These are phyloP conservation scores for Taxawa tesnikishii DNA, from an alignment of 2,329 filamentous ascomycete species.

Conservation along the genomic window DNA sequence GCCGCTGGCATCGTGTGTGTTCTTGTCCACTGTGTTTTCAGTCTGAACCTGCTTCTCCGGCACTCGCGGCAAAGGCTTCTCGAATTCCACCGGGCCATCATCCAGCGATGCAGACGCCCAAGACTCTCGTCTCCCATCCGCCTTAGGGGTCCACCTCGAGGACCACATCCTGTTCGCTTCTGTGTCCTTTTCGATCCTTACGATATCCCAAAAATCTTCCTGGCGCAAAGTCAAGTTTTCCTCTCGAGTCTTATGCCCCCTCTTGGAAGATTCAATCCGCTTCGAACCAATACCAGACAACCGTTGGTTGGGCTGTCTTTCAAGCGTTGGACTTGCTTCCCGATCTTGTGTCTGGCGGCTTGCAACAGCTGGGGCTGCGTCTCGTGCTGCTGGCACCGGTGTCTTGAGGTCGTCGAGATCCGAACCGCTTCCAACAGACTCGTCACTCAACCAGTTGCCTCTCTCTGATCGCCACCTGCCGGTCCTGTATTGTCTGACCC, in stretches of 20 bases:
- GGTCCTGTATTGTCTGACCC: conserved; percentile 63
- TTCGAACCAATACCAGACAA: too few species aligned
- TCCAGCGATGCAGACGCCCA: conserved; percentile 1
- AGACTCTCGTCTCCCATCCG: conserved; percentile 9
- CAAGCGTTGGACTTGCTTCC: not conserved
- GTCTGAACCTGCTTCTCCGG: not conserved
- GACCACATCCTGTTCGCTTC: conserved; percentile 20
- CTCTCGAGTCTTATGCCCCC: conserved; percentile 25
- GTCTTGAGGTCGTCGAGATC: conserved; percentile 28
- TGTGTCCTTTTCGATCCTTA: conserved; percentile 25
- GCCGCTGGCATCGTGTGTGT: not conserved
- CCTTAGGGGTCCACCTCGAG: conserved; percentile 17
- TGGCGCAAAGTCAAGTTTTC: conserved; percentile 37
- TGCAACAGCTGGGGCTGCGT: conserved; percentile 4
- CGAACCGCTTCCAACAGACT: conserved; percentile 47
- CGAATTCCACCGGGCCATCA: not conserved
- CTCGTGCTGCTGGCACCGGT: conserved; percentile 10
- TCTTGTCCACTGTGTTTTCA: conserved; percentile 1
- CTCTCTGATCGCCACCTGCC: conserved; percentile 56
- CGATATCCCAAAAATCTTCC: conserved; percentile 34
- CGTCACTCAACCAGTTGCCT: conserved; percentile 76
- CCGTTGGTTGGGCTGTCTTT: too few species aligned
- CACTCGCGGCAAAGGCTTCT: not conserved
- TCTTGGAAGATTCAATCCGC: too few species aligned
- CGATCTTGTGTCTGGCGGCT: not conserved